Percentiles rank a stretch among this genome's conserved stretches.
phyloP scores from a whole-genome alignment of 78 protist genomes.

The Isochrysis galbana region DNA sequence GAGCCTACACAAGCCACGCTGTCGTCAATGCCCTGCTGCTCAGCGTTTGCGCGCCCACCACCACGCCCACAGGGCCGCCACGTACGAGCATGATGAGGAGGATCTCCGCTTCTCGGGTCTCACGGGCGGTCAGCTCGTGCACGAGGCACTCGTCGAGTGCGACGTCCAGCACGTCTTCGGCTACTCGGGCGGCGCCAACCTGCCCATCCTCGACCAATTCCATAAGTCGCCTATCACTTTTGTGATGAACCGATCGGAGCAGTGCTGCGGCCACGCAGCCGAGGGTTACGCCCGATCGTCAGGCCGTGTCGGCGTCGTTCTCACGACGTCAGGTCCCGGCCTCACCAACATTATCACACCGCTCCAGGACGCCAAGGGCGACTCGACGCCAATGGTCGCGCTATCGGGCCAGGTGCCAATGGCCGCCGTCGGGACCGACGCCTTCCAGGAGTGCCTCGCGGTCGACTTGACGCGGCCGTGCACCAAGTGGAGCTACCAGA shows the following conservation, averaged over 20 bases:
- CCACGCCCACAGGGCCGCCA: too few species aligned
- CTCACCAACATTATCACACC: constrained; percentile 73
- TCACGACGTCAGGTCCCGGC: constrained; percentile 71
- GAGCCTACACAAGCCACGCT: too few species aligned
- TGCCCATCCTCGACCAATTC: constrained; percentile 50
- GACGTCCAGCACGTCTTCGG: constrained; percentile 45
- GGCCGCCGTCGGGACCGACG: constrained; percentile 56
- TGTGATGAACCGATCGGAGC: constrained; percentile 43
- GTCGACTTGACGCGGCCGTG: constrained; percentile 62
- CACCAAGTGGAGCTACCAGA: constrained; percentile 62
- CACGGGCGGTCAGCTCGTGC: constrained; percentile 20
- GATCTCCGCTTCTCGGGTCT: not conserved
- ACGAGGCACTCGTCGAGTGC: constrained; percentile 37
- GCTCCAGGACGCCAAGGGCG: constrained; percentile 70
- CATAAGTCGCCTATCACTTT: constrained; percentile 23
- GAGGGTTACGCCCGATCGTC: constrained; percentile 36
- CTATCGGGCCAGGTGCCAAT: constrained; percentile 48
- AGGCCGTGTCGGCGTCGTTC: constrained; percentile 56
- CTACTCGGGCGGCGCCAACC: constrained; percentile 54
- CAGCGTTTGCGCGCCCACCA: too few species aligned
- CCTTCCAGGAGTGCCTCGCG: constrained; percentile 55
- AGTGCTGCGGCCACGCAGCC: constrained; percentile 45
- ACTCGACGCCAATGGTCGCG: constrained; percentile 52
- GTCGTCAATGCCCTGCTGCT: too few species aligned
- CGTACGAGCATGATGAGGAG: not conserved